Evolutionary conservation across 148 eudicot species (phyloP).

Genomic region (Vaccinium darrowii): DNA sequence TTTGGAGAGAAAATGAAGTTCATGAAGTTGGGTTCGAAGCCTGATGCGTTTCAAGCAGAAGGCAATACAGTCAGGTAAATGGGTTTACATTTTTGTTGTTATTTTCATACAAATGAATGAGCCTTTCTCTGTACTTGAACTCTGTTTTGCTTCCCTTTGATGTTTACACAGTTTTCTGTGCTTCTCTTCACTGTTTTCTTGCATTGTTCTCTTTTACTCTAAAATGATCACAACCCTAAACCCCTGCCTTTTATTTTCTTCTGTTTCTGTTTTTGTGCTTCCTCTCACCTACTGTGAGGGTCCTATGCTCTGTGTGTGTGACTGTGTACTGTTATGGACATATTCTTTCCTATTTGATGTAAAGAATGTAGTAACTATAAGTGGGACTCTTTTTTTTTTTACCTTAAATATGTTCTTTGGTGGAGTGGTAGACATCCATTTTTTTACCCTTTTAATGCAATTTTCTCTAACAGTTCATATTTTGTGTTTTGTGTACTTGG

Average conservation of each 20-base stretch:
- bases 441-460: not conserved
- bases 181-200: not conserved
- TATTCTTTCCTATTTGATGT: not conserved
- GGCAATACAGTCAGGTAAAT: slow-evolving; percentile 59
- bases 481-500: not conserved
- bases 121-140: not conserved
- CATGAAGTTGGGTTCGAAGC: slow-evolving; percentile 92
- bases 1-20: slow-evolving; percentile 57
- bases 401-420: not conserved
- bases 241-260: not conserved
- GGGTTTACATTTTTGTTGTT: not conserved
- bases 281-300: too few relatives aligned
- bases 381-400: not conserved
- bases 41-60: slow-evolving; percentile 68
- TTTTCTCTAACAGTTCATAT: not conserved
- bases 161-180: not conserved
- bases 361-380: not conserved
- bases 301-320: not conserved
- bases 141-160: not conserved
- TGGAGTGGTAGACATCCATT: not conserved
- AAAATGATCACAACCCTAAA: not conserved
- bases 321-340: not conserved
- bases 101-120: not conserved
- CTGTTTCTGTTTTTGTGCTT: slow-evolving; percentile 19
- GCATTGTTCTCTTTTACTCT: not conserved